phyloP scores from a whole-genome alignment of 2,329 filamentous ascomycete genomes.

The Exophiala sp. region DNA sequence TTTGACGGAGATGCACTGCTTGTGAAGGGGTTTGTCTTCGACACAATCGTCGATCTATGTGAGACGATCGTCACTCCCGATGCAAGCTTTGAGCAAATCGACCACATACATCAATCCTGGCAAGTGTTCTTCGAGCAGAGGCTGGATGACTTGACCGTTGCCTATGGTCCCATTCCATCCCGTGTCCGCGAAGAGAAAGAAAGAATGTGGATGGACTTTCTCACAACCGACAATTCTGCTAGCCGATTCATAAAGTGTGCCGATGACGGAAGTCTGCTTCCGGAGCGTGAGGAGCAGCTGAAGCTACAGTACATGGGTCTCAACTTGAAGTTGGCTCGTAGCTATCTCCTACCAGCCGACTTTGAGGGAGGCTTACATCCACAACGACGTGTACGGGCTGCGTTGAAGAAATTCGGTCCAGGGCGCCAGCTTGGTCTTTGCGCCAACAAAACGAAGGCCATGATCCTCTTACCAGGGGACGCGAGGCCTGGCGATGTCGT shows the following conservation, averaged over 20 bases:
- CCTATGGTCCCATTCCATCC: neutral
- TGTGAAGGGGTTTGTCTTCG: slow-evolving; percentile 8
- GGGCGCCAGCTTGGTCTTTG: slow-evolving; percentile 1
- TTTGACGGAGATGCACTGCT: slow-evolving; percentile 8
- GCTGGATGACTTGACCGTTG: neutral
- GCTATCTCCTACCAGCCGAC: slow-evolving; percentile 1
- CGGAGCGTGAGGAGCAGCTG: slow-evolving; percentile 5
- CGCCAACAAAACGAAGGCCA: neutral
- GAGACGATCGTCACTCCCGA: neutral
- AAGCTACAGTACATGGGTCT: slow-evolving; percentile 11
- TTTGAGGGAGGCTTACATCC: slow-evolving; percentile 2
- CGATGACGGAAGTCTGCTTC: slow-evolving; percentile 3
- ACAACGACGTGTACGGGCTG: slow-evolving; percentile 1
- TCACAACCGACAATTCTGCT: slow-evolving; percentile 1
- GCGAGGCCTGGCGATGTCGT: neutral
- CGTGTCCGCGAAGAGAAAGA: neutral
- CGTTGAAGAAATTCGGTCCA: slow-evolving; percentile 2
- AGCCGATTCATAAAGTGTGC: slow-evolving; percentile 2
- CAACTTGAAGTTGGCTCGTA: slow-evolving; percentile 5
- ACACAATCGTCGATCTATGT: neutral
- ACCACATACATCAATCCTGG: slow-evolving; percentile 2
- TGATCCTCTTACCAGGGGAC: slow-evolving; percentile 3
- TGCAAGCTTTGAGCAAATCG: neutral
- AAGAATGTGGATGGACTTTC: slow-evolving; percentile 7
- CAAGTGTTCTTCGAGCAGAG: slow-evolving; percentile 3